Evolutionary conservation across 1,284 basidiomycete genomes (phyloP).

Genomic region (Ustilago shanxiensis): DNA sequence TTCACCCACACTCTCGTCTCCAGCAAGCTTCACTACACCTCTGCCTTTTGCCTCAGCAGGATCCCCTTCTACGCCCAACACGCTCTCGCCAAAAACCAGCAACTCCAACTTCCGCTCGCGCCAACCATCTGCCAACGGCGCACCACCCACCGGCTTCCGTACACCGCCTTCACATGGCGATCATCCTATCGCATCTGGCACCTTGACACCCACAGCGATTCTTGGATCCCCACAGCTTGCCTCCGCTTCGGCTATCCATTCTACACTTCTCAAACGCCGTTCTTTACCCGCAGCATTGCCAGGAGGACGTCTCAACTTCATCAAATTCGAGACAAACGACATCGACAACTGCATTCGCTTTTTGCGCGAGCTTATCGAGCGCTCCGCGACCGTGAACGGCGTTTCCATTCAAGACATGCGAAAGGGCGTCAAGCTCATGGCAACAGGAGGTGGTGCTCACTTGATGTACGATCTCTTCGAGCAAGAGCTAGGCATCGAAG

Average conservation of each 20-base stretch:
- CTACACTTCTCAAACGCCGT: constrained; percentile 58
- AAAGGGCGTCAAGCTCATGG: constrained; percentile 93
- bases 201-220: constrained; percentile 62
- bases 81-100: constrained; percentile 38
- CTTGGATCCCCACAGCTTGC: constrained; percentile 36
- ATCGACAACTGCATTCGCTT: constrained; percentile 86
- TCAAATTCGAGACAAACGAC: constrained; percentile 93
- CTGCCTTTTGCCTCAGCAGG: constrained; percentile 14
- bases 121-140: constrained; percentile 36
- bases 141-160: constrained; percentile 24
- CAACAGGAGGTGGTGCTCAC: constrained; percentile 97
- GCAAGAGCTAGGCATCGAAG: constrained; percentile 82
- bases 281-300: constrained; percentile 71
- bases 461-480: constrained; percentile 88
- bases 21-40: constrained; percentile 13
- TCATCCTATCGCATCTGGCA: constrained; percentile 52
- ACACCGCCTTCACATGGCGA: constrained; percentile 50
- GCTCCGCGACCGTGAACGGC: constrained; percentile 86
- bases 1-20: constrained; percentile 21
- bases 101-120: constrained; percentile 42
- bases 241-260: constrained; percentile 55
- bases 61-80: constrained; percentile 27
- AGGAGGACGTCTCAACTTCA: constrained; percentile 96
- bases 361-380: constrained; percentile 86
- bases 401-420: constrained; percentile 93